These are phyloP conservation scores for Nymphaea thermarum DNA, from an alignment of 164 flowering plant species.

Conservation along the genomic window DNA sequence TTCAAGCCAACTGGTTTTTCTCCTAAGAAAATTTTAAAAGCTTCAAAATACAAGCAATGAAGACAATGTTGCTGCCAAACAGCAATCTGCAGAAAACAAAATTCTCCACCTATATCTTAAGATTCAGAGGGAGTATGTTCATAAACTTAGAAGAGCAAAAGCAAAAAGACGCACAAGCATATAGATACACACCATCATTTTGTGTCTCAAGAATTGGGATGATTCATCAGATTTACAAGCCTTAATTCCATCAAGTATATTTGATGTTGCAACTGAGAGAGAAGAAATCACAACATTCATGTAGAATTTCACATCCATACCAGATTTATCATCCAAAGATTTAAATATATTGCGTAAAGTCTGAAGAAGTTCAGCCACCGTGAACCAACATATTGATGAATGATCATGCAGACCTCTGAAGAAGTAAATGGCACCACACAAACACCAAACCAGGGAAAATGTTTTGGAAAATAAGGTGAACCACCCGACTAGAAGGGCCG, in stretches of 20 bases:
- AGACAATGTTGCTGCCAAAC: background rate
- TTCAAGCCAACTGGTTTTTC: background rate
- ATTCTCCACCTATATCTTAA: background rate
- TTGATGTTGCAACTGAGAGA: conserved; percentile 38
- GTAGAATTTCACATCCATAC: conserved; percentile 21
- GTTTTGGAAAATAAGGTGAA: too few relatives aligned
- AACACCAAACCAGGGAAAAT: too few relatives aligned
- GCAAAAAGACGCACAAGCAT: background rate
- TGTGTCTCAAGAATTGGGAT: conserved; percentile 58
- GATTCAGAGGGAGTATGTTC: background rate
- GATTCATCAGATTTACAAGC: conserved; percentile 7
- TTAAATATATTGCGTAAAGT: conserved; percentile 49
- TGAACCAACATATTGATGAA: conserved; percentile 16
- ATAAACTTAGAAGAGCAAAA: background rate
- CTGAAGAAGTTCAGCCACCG: conserved; percentile 29
- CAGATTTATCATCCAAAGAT: conserved; percentile 32
- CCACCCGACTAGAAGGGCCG: too few relatives aligned
- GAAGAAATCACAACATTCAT: conserved; percentile 20
- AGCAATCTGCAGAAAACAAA: background rate
- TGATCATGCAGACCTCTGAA: too few relatives aligned
- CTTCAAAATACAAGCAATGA: background rate
- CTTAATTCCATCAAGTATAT: conserved; percentile 17
- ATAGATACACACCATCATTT: conserved; percentile 48
- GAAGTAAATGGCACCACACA: too few relatives aligned
- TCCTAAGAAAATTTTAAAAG: background rate